Conservation (phyloP, 352 stramenopile species). For the Elongisporangium anandrum region DNA sequence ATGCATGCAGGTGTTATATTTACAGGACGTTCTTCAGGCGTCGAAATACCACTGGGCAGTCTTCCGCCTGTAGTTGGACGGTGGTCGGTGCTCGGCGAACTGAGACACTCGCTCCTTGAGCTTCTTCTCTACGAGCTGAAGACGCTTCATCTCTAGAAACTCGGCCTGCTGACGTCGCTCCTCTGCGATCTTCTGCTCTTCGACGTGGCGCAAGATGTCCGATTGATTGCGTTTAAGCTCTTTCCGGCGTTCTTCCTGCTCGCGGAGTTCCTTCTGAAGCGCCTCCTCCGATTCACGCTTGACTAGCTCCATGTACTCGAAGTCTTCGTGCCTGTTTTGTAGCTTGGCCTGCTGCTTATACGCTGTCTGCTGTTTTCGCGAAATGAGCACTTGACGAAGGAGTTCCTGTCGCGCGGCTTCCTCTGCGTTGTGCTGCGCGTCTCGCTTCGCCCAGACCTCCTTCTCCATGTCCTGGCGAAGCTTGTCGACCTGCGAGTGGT, state of each 20-base stretch:
- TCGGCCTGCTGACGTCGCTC: constrained; percentile 64
- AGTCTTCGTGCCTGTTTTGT: constrained; percentile 39
- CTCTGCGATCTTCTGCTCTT: constrained; percentile 40
- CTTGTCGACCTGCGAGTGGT: constrained; percentile 57
- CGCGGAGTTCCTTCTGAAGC: constrained; percentile 70
- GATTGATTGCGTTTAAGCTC: constrained; percentile 69
- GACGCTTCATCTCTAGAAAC: constrained; percentile 74
- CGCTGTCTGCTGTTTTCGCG: constrained; percentile 47
- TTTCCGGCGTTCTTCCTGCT: constrained; percentile 57
- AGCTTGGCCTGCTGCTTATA: constrained; percentile 33
- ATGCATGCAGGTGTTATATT: constrained; percentile 7
- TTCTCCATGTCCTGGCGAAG: constrained; percentile 83
- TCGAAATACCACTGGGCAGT: constrained; percentile 83
- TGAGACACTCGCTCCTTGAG: constrained; percentile 64
- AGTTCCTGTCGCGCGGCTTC: constrained; percentile 69
- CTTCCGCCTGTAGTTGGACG: constrained; percentile 68
- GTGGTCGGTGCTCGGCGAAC: constrained; percentile 38
- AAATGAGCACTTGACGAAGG: constrained; percentile 62
- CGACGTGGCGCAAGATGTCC: constrained; percentile 53
- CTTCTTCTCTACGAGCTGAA: constrained; percentile 70
- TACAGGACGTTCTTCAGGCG: constrained; percentile 20
- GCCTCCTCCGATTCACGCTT: constrained; percentile 69
- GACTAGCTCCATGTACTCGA: constrained; percentile 57
- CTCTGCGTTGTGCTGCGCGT: constrained; percentile 67
- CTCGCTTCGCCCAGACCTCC: constrained; percentile 68